Evolutionary conservation across 202 grass and related monocot genomes (phyloP), one percentile per base, ranked within the genome.

Genomic region (Zizania palustris): DNA sequence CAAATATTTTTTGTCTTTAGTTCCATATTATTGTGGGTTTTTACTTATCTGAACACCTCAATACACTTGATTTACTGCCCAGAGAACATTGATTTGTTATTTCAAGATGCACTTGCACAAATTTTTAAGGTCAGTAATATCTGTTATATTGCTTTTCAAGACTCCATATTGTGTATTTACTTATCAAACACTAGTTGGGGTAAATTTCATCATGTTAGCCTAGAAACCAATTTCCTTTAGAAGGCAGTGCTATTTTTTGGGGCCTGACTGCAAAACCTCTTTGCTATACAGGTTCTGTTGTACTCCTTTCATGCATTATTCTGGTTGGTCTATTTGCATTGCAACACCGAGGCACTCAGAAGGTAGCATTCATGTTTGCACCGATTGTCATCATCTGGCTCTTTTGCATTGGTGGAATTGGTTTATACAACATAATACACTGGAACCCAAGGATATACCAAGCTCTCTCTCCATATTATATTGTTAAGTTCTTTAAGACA

Each of bases 241-340:
- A 70, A 48, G 28, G 28, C 28, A 28, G 44, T 14, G 46, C 3
- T 48, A 42, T 13, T 75, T 43, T 69, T 74, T n/a, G 55, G 28
- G 14, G 45, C 19, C 63, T 65, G 15, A 46, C 16, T 60, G 35
- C 13, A 39, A 1, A 51, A 65, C 73, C 76, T 88, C 18, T 74
- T 73, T 73, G 11, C 35, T 79, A 45, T 49, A 79, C 80, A 94
- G 95, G 91, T 86, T 93, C 86, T 58, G 85, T 98, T 69, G 91
- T 90, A 41, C 56, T 98, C 44, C 84, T 98, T 84, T 79, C 95
- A 48, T 98, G 95, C 57, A 74, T 98, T 85, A 80, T 98, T 19
- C 86, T 98, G 75, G 95, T 98, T 73, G 89, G 95, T 59, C 83
- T 98, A 63, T 98, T 98, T 75, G 89, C 95, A 48, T 85, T 98